Percentiles rank a stretch among this genome's conserved stretches.
Conservation (phyloP, 78 protist species). For the Guillardia theta region DNA sequence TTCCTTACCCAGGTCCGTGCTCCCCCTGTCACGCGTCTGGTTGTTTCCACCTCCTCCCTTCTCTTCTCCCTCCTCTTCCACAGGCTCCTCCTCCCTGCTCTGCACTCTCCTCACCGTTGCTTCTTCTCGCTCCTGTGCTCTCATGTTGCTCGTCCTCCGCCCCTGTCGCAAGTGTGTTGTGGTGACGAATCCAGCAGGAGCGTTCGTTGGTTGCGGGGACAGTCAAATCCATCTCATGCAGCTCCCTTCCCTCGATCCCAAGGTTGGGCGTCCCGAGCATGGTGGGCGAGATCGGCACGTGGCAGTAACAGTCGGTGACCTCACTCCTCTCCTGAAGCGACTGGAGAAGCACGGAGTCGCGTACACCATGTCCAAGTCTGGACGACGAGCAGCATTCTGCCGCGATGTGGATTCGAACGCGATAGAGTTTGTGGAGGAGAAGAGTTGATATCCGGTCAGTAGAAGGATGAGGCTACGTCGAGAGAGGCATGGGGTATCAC, state of each 20-base stretch:
- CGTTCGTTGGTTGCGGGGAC: not conserved
- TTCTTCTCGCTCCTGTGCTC: not conserved
- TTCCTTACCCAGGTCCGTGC: not conserved
- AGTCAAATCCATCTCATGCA: constrained; percentile 16
- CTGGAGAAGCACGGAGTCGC: not conserved
- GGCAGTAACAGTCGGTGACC: not conserved
- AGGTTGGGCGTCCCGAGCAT: not conserved
- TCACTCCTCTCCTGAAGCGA: not conserved
- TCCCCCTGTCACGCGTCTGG: not conserved
- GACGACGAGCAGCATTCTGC: not conserved
- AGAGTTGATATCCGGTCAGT: no score
- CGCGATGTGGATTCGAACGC: not conserved
- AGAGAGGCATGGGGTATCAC: no score
- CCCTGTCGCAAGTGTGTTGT: not conserved
- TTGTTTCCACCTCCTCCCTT: not conserved
- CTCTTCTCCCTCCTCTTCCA: not conserved
- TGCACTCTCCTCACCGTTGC: not conserved
- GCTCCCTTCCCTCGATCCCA: not conserved
- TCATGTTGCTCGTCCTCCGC: not conserved
- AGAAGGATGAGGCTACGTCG: no score
- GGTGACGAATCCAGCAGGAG: not conserved
- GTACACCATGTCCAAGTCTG: constrained; percentile 13
- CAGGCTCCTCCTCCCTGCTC: not conserved
- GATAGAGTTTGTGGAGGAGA: constrained; percentile 14
- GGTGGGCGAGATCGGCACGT: constrained; percentile 28